Evolutionary conservation across 2,329 filamentous ascomycete species (phyloP).

Genomic region (Beauveria varroae): DNA sequence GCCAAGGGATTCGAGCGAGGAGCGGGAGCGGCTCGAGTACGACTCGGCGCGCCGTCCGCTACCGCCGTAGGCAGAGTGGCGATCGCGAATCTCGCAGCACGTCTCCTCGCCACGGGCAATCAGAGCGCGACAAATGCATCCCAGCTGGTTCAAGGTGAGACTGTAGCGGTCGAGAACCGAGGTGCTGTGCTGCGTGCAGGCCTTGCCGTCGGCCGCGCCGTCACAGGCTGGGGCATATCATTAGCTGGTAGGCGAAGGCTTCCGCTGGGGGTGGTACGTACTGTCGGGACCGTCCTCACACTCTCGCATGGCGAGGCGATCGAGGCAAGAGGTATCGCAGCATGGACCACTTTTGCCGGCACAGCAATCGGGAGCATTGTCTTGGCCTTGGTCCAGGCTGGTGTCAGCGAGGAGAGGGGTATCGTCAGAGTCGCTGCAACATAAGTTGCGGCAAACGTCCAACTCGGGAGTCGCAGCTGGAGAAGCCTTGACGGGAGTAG

Average conservation of each 20-base stretch:
- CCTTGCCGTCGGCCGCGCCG: slow-evolving; percentile 18
- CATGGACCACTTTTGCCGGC: slow-evolving; percentile 32
- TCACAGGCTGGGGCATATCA: slow-evolving; percentile 7
- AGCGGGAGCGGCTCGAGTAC: background rate
- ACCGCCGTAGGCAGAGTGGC: slow-evolving; percentile 19
- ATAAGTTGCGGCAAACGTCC: background rate
- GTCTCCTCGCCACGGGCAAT: slow-evolving; percentile 43
- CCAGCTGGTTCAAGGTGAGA: slow-evolving; percentile 37
- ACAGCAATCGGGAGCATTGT: slow-evolving; percentile 29
- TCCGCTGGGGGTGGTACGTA: background rate
- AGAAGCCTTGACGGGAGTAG: background rate
- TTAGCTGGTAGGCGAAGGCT: background rate
- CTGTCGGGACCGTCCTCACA: slow-evolving; percentile 18
- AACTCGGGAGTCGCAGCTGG: background rate
- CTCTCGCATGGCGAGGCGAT: slow-evolving; percentile 35
- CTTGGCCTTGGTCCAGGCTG: background rate
- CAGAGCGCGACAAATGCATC: slow-evolving; percentile 47
- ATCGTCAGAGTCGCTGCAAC: background rate
- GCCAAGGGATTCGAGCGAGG: background rate
- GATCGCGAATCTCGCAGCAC: slow-evolving; percentile 31
- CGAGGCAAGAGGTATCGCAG: slow-evolving; percentile 35
- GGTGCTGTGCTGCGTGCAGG: slow-evolving; percentile 30
- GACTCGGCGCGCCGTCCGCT: slow-evolving; percentile 12
- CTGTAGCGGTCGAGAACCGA: slow-evolving; percentile 32
- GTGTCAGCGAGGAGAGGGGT: background rate